Conservation (phyloP, 2,329 filamentous ascomycete genomes). For the Chrysosporium keratinophilum region DNA sequence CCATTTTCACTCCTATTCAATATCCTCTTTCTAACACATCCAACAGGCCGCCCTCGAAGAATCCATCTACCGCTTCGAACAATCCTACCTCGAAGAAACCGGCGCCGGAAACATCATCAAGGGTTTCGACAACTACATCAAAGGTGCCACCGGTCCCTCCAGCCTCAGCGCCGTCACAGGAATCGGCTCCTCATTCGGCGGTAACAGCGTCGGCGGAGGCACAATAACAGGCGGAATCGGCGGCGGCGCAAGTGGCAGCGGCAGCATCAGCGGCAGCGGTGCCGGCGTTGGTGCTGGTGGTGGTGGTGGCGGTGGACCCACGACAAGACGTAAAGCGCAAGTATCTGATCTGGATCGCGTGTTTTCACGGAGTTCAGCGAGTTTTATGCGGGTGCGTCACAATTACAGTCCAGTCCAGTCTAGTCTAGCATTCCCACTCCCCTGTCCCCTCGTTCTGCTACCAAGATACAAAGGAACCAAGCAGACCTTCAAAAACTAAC, state of each 20-base stretch:
- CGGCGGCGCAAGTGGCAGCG: conserved; percentile 23
- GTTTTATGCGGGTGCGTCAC: conserved; percentile 37
- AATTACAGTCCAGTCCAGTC: too few relatives aligned
- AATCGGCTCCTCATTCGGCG: conserved; percentile 22
- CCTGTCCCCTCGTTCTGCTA: neutral
- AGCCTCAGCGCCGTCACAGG: conserved; percentile 23
- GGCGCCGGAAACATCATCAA: conserved; percentile 87
- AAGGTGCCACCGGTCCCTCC: conserved; percentile 56
- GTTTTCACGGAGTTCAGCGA: conserved; percentile 41
- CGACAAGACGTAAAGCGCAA: conserved; percentile 35
- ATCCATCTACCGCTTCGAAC: conserved; percentile 71
- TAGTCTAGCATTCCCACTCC: neutral
- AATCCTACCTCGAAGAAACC: conserved; percentile 81
- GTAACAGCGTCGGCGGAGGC: conserved; percentile 30
- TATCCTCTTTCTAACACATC: too few relatives aligned
- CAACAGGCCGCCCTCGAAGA: conserved; percentile 60
- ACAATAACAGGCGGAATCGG: conserved; percentile 4
- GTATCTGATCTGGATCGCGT: conserved; percentile 40
- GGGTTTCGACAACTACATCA: conserved; percentile 97
- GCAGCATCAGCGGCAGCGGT: conserved; percentile 28
- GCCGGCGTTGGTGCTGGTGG: conserved; percentile 34
- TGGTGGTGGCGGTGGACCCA: conserved; percentile 27
- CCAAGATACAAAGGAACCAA: neutral
- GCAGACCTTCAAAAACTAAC: too few relatives aligned
- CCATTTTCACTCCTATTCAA: neutral